phyloP scores from a whole-genome alignment of 2,329 filamentous ascomycete species.

The Aureobasidium sp. region DNA sequence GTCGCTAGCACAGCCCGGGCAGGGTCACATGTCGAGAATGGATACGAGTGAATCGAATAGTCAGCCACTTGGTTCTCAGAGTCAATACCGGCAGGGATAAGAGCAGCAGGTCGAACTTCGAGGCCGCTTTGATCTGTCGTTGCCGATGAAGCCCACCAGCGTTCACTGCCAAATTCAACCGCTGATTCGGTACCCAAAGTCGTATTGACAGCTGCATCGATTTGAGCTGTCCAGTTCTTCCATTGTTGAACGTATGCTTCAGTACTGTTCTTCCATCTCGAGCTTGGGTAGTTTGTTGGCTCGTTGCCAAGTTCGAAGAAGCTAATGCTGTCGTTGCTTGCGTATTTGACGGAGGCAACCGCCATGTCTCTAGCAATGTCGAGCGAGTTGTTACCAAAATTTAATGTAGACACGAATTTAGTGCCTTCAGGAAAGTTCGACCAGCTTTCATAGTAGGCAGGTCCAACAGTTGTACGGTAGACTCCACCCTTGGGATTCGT shows the following conservation, averaged over 20 bases:
- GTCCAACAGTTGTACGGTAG: slow-evolving; percentile 23
- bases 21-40: slow-evolving; percentile 24
- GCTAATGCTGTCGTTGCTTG: slow-evolving; percentile 16
- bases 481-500: slow-evolving; percentile 21
- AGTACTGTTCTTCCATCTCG: slow-evolving; percentile 20
- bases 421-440: slow-evolving; percentile 22
- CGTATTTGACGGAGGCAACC: slow-evolving; percentile 22
- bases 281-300: slow-evolving; percentile 21
- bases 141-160: slow-evolving; percentile 23
- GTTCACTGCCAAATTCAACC: slow-evolving; percentile 11
- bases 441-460: slow-evolving; percentile 24
- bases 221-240: slow-evolving; percentile 21
- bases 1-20: slow-evolving; percentile 19
- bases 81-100: slow-evolving; percentile 23
- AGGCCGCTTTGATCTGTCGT: slow-evolving; percentile 22
- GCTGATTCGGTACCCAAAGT: background rate
- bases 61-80: slow-evolving; percentile 19
- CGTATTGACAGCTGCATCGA: slow-evolving; percentile 20
- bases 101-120: slow-evolving; percentile 21
- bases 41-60: slow-evolving; percentile 24
- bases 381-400: slow-evolving; percentile 23
- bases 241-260: slow-evolving; percentile 22
- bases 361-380: slow-evolving; percentile 22
- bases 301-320: slow-evolving; percentile 25
- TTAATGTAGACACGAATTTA: slow-evolving; percentile 22